Percentiles rank a stretch among this genome's conserved stretches.
Evolutionary conservation across 192 early-diverging fungal species (phyloP).

Genomic region (Umbelopsis ramanniana): DNA sequence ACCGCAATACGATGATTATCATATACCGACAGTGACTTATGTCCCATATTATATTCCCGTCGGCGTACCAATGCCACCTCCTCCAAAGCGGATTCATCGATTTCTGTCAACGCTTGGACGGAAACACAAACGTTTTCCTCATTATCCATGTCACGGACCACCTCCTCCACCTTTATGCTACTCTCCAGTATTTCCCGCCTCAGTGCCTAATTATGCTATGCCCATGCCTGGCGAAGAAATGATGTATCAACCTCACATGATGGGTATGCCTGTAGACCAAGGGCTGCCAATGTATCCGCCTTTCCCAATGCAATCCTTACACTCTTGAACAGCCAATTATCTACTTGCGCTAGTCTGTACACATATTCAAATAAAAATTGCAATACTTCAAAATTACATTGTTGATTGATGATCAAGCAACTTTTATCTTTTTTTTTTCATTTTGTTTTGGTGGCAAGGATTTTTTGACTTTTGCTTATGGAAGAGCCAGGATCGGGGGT

Average conservation of each 20-base stretch:
- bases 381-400: no score
- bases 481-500: background rate
- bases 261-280: background rate
- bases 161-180: constrained; percentile 12
- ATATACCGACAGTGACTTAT: constrained; percentile 11
- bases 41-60: constrained; percentile 7
- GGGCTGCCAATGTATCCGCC: constrained; percentile 15
- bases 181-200: background rate
- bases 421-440: background rate
- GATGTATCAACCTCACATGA: constrained; percentile 12
- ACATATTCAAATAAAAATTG: background rate
- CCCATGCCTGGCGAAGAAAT: constrained; percentile 1
- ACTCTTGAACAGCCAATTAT: background rate
- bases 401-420: background rate
- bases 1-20: constrained; percentile 7
- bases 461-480: no score
- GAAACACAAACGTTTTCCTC: background rate
- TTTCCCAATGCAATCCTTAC: background rate
- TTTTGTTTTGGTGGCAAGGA: background rate
- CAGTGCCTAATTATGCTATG: constrained; percentile 10
- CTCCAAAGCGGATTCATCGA: background rate
- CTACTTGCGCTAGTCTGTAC: background rate
- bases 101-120: background rate
- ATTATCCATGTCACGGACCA: background rate
- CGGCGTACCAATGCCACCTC: constrained; percentile 8